Percentiles rank a stretch among this genome's conserved stretches.
These are phyloP conservation scores for Garcia nutans DNA, from an alignment of 345 rosid species.

Conservation along the genomic window DNA sequence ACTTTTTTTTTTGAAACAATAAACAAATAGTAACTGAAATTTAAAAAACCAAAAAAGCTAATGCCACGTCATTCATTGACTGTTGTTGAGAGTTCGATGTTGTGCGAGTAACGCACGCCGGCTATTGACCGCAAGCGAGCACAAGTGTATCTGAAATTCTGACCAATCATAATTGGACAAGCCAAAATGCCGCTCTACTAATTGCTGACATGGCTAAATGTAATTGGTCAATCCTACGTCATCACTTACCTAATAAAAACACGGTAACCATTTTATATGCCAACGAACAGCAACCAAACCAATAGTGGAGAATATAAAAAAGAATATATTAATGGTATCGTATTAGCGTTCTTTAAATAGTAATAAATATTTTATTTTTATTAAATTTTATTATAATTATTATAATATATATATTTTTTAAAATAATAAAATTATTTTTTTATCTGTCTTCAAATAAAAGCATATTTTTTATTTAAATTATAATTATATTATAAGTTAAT, in stretches of 20 bases:
- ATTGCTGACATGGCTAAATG: neutral
- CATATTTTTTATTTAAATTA: too few relatives aligned
- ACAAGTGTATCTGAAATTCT: neutral
- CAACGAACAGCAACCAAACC: slow-evolving; percentile 11
- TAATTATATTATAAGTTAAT: too few relatives aligned
- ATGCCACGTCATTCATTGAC: slow-evolving; percentile 18
- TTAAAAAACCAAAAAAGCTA: neutral
- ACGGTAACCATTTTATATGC: neutral
- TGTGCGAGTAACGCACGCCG: neutral
- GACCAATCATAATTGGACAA: neutral
- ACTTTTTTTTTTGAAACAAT: too few relatives aligned
- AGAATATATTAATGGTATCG: too few relatives aligned
- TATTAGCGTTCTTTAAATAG: too few relatives aligned
- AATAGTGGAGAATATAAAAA: slow-evolving; percentile 4
- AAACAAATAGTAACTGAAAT: too few relatives aligned
- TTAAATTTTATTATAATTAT: too few relatives aligned
- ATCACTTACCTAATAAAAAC: neutral
- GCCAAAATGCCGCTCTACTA: neutral
- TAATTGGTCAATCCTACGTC: neutral
- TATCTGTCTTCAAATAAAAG: too few relatives aligned
- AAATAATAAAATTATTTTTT: too few relatives aligned
- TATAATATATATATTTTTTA: too few relatives aligned
- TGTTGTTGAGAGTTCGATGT: neutral
- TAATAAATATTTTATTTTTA: too few relatives aligned
- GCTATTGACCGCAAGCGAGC: slow-evolving; percentile 2